Conservation (phyloP, 371 early-diverging fungal genomes). For the Mucor lusitanicus region DNA sequence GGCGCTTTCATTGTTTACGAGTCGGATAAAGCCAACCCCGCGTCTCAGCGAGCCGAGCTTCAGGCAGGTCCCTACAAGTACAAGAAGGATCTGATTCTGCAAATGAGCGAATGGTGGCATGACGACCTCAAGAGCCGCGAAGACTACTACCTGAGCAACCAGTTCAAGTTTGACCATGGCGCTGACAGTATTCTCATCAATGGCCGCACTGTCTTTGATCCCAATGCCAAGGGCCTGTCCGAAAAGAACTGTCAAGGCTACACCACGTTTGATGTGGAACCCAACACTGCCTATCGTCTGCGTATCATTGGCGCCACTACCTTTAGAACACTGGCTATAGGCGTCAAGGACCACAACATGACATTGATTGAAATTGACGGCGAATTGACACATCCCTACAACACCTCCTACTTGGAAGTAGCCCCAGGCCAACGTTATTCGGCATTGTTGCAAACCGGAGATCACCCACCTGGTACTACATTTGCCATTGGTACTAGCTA, state of each 20-base stretch:
- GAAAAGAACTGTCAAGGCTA: constrained; percentile 29
- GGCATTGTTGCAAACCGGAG: constrained; percentile 20
- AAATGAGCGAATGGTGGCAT: constrained; percentile 54
- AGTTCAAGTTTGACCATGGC: constrained; percentile 27
- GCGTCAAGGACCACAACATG: constrained; percentile 44
- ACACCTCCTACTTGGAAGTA: constrained; percentile 23
- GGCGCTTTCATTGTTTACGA: constrained; percentile 53
- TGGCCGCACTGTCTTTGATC: constrained; percentile 34
- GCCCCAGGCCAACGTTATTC: constrained; percentile 37
- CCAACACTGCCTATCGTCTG: constrained; percentile 36
- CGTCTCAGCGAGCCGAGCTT: neutral
- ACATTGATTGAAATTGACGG: constrained; percentile 54
- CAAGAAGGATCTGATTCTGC: constrained; percentile 44
- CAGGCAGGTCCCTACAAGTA: constrained; percentile 40
- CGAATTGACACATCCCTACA: constrained; percentile 21
- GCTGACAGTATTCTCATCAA: constrained; percentile 49
- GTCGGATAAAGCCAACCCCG: constrained; percentile 28
- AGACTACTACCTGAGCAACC: constrained; percentile 23
- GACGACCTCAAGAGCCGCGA: constrained; percentile 16
- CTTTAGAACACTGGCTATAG: constrained; percentile 34
- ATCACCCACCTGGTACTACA: constrained; percentile 15
- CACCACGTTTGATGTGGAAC: constrained; percentile 36
- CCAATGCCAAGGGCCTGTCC: neutral
- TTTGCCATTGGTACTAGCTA: constrained; percentile 31
- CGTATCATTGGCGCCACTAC: constrained; percentile 42